These are phyloP conservation scores for Selaginella tamariscina DNA, from an alignment of 75 land plant genomes.

Conservation along the genomic window DNA sequence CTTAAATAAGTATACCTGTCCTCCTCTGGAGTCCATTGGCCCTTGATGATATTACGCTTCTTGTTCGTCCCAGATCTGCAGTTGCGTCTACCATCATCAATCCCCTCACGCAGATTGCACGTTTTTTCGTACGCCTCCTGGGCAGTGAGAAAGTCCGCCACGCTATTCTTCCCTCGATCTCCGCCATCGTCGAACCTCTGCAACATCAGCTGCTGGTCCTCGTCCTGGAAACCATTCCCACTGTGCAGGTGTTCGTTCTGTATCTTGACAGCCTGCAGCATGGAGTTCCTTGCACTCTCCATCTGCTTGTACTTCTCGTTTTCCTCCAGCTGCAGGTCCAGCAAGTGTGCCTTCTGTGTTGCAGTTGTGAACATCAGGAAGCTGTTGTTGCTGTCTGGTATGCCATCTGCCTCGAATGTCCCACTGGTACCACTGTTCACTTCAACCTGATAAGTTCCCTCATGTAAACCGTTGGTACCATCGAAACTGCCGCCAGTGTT, in stretches of 20 bases:
- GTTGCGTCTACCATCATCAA: background rate
- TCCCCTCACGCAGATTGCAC: background rate
- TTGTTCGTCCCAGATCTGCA: background rate
- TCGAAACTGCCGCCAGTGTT: too few relatives aligned
- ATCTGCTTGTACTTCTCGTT: background rate
- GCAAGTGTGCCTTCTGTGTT: background rate
- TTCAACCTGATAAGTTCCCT: too few relatives aligned
- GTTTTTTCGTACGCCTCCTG: too few relatives aligned
- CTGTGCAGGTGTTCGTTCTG: too few relatives aligned
- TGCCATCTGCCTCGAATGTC: too few relatives aligned
- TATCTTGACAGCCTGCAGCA: too few relatives aligned
- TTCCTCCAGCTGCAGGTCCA: background rate
- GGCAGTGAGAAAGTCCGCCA: too few relatives aligned
- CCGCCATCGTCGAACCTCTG: background rate
- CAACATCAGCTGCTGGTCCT: background rate
- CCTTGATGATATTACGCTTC: slow-evolving; percentile 19
- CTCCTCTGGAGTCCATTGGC: slow-evolving; percentile 29
- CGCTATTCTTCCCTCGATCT: too few relatives aligned
- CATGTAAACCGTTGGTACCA: too few relatives aligned
- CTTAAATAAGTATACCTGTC: slow-evolving; percentile 15
- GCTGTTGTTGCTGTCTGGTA: background rate
- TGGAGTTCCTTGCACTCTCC: too few relatives aligned
- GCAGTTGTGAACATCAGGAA: background rate
- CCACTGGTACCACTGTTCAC: too few relatives aligned
- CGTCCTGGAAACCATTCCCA: background rate